A percentile compares a stretch with the other conserved stretches of the same genome.
Evolutionary conservation across 805 yeast genomes (phyloP).

Genomic region (Cyberlindnera xishuangbannaensis): DNA sequence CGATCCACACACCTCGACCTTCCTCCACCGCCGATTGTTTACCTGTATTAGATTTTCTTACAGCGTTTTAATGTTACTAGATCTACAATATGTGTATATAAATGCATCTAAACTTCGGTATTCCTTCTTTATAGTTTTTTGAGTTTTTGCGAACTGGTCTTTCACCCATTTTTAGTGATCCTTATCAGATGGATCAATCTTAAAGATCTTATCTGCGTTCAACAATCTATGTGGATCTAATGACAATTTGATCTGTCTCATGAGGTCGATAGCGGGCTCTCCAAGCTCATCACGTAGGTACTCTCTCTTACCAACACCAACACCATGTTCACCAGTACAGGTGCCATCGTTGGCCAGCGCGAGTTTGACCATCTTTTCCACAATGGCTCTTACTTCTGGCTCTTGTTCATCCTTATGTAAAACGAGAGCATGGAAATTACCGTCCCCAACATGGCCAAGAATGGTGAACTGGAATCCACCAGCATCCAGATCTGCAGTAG

Average conservation of each 20-base stretch:
- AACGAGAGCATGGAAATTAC: conserved; percentile 69
- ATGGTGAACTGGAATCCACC: conserved; percentile 52
- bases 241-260: conserved; percentile 69
- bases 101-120: too few species aligned
- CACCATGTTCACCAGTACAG: conserved; percentile 84
- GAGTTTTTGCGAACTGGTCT: too few species aligned
- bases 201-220: conserved; percentile 77
- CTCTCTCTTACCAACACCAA: conserved; percentile 72
- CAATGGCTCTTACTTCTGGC: conserved; percentile 40
- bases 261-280: conserved; percentile 55
- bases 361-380: conserved; percentile 54
- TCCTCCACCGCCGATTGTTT: too few species aligned
- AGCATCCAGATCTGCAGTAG: conserved; percentile 51
- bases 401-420: conserved; percentile 49
- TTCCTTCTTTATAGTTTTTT: too few species aligned
- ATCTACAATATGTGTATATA: too few species aligned
- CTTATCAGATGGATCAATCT: conserved; percentile 50
- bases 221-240: conserved; percentile 67
- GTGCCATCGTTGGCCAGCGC: conserved; percentile 76
- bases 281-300: conserved; percentile 62
- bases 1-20: too few species aligned
- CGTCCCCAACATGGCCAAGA: conserved; percentile 82
- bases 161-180: too few species aligned
- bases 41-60: too few species aligned
- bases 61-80: too few species aligned